Base-by-base conservation (phyloP, 2,329 filamentous ascomycete genomes). In the Pyrenophora graminea region DNA sequence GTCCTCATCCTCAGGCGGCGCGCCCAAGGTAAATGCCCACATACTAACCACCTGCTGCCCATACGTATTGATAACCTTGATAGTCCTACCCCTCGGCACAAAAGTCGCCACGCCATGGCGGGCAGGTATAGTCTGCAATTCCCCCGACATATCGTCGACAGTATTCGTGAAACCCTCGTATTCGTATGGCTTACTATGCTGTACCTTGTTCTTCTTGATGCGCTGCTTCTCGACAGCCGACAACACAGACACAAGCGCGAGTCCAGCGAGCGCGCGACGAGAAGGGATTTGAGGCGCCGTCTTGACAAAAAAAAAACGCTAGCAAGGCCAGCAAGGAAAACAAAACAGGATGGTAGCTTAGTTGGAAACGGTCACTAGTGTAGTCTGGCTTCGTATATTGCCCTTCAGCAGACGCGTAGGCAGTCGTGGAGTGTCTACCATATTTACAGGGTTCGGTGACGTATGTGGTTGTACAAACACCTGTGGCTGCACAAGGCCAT, bases 61-160 rank as follows among this genome's bases (percentile, higher is more conserved):
- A 51, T 77, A 79, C 1, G 76, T 78, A 49, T 80, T 80, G 49
- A 80, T 73, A 36, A 80, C 76, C 62, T 79, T 80, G 66, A 80
- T 78, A 2, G 71, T 74, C 48, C 76, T 70, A 17, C 77, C 78
- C 18, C 74, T 70, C 4, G 78, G 78, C 49, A 80, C 78, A 50
- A 79, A 80, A 1, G 78, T 80, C 9, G 78, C 78, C 6, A 77
- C 76, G 55, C 77, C 78, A 68, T 79, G 77, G 44, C 77, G 71
- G 17, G 78, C 78, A 9, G 76, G 77, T 46, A 80, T 79, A 1
- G 73, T 76, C 51, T 80, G 78, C 3, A 74, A 59, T 47, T 74
- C 69, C 30, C 70, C 71, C 2, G 71, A 73, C 72, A 75, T 75
- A 19, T 72, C 67, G 57, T 65, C 57, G 4, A 58, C 1, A 13